Base-by-base conservation (phyloP, 495 filamentous ascomycete species). In the Aspergillus bridgeri region DNA sequence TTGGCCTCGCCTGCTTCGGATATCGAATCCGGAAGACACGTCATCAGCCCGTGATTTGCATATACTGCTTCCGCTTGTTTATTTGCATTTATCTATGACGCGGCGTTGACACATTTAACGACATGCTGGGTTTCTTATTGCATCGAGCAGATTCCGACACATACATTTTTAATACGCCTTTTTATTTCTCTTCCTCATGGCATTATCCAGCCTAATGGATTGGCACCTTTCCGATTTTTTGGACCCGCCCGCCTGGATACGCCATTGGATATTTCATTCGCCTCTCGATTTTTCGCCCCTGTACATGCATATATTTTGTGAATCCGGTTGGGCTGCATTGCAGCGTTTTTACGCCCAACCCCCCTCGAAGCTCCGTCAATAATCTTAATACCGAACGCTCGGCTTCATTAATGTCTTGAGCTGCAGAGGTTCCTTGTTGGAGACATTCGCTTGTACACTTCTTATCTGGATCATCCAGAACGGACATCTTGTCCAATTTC, bases 1-100 rank as follows among this genome's bases (percentile, higher is more conserved):
- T 64, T 86, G 47, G 79, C 81, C 48, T 82, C 78, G 19, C 62
- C 65, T 25, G 73, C 75, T 48, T 75, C 79, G 47, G 83, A 85
- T 54, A 65, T 79, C 29, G 79, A 82, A 67, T 64, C 77, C 18
- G 76, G 76, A 51, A 74, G 77, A 50, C 79, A 71, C 65, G 23
- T 61, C 20, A 46, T 61, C 57, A 66, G 55, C 53, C 56, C 63
- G 6, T 64, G 55, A 65, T 48, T 53, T 70, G 65, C 66, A 69
- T 65, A 68, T 70, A 70, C 44, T 56, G 52, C 63, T 65, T 68
- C 54, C 61, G 63, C 51, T 60, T 60, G 43, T 56, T 57, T 58
- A 29, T 47, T 44, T 55, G 58, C 63, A 69, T 69, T 59, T 60
- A 63, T 60, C 69, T 74, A 69, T 51, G 62, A 69, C 13, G 69